Percentiles rank a stretch among this genome's conserved stretches.
Conservation (phyloP, 148 eudicot genomes). For the Rhododendron simsii region DNA sequence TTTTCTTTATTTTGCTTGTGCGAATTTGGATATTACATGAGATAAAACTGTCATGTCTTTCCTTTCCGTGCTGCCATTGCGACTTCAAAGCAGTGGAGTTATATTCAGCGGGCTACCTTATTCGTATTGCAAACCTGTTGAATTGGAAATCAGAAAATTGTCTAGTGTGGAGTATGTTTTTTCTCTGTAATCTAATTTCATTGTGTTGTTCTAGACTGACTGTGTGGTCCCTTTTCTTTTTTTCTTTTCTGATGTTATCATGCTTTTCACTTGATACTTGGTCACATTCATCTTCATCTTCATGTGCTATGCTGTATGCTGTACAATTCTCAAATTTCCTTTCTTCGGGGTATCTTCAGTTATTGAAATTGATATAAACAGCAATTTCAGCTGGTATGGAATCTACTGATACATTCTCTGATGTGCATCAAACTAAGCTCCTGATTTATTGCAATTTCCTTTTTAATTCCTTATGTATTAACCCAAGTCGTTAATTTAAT, state of each 20-base stretch:
- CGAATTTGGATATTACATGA: not conserved
- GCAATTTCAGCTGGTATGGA: not conserved
- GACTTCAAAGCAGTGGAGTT: not conserved
- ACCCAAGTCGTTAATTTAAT: not conserved
- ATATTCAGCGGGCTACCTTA: not conserved
- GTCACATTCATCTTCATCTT: not conserved
- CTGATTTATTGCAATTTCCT: not conserved
- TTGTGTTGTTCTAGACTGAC: not conserved
- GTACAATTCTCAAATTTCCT: not conserved
- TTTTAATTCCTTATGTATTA: not conserved
- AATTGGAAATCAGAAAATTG: not conserved
- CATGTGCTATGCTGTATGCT: not conserved
- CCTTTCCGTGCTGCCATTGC: not conserved
- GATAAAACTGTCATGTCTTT: not conserved
- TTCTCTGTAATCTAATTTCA: not conserved
- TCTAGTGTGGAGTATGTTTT: not conserved
- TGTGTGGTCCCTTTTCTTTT: too few relatives aligned
- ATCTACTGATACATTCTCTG: not conserved
- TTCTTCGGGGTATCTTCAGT: not conserved
- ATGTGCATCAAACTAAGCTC: not conserved
- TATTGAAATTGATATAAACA: not conserved
- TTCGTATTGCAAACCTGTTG: not conserved
- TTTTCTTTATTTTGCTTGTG: not conserved
- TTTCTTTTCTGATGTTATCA: not conserved
- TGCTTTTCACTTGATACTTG: not conserved